Percentiles rank a stretch among this genome's conserved stretches.
These are phyloP conservation scores for Paulownia fortunei DNA, from an alignment of 257 asterid species.

Conservation along the genomic window DNA sequence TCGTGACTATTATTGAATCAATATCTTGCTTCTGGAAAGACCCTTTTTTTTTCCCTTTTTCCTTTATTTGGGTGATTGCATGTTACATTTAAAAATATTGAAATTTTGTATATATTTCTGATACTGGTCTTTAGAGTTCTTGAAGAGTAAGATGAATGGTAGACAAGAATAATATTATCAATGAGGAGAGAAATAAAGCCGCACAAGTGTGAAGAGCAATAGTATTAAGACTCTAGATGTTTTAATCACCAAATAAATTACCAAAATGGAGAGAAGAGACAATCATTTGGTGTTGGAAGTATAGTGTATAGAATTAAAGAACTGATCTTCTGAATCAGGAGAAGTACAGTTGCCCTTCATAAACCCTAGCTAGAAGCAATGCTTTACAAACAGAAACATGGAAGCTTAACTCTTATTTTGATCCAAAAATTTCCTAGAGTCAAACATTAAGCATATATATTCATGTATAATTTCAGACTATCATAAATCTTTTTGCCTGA, in stretches of 20 bases:
- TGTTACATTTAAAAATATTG: not conserved
- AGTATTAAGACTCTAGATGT: not conserved
- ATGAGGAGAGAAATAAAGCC: too few species aligned
- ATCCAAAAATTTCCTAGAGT: not conserved
- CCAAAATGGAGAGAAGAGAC: not conserved
- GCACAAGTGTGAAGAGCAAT: not conserved
- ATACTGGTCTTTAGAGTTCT: not conserved
- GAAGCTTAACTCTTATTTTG: conserved; percentile 2
- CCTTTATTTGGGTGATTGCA: conserved; percentile 26
- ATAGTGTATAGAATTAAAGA: not conserved
- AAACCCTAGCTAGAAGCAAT: conserved; percentile 33
- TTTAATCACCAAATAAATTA: not conserved
- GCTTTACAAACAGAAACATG: not conserved
- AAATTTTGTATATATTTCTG: not conserved
- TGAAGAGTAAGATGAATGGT: not conserved
- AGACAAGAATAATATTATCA: not conserved
- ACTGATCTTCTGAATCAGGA: not conserved
- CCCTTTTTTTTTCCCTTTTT: not conserved
- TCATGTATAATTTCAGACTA: not conserved
- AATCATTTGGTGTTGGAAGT: not conserved
- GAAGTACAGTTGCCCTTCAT: not conserved
- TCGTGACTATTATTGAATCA: not conserved
- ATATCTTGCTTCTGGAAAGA: not conserved
- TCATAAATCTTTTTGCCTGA: too few species aligned
- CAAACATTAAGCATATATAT: not conserved